Conservation (phyloP, 140 eudicot species). For the Senecio squalidus region DNA sequence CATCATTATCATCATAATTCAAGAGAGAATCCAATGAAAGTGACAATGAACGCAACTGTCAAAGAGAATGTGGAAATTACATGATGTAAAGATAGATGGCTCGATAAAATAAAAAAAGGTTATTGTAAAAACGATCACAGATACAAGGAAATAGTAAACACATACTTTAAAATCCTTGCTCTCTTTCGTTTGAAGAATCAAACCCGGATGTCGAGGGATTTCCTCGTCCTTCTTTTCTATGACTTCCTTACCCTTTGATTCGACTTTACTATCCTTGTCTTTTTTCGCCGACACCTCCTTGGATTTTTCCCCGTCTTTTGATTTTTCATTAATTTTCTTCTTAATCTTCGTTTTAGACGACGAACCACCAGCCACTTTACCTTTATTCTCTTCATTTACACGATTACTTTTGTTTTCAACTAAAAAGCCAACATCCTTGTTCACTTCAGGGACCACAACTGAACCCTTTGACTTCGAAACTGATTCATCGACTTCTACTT, state of each 20-base stretch:
- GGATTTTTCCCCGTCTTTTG: slow-evolving; percentile 28
- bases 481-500: slow-evolving; percentile 23
- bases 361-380: slow-evolving; percentile 28
- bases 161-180: slow-evolving; percentile 66
- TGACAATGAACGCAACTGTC: slow-evolving; percentile 79
- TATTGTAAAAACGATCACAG: neutral
- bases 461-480: slow-evolving; percentile 17
- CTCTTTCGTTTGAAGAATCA: slow-evolving; percentile 73
- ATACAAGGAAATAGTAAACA: neutral
- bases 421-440: slow-evolving; percentile 20
- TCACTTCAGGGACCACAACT: slow-evolving; percentile 26
- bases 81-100: neutral
- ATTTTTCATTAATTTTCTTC: slow-evolving; percentile 28
- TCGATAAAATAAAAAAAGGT: neutral
- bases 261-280: slow-evolving; percentile 45
- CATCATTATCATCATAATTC: slow-evolving; percentile 74
- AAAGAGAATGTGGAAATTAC: slow-evolving; percentile 4
- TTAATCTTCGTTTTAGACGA: slow-evolving; percentile 25
- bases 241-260: slow-evolving; percentile 38
- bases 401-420: slow-evolving; percentile 21
- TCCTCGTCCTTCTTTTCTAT: slow-evolving; percentile 58
- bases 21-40: slow-evolving; percentile 89
- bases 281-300: slow-evolving; percentile 52
- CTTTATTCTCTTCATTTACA: slow-evolving; percentile 34
- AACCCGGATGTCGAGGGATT: slow-evolving; percentile 86